Base-by-base conservation (phyloP, 805 yeast genomes). In the Cyberlindnera lachancei region DNA sequence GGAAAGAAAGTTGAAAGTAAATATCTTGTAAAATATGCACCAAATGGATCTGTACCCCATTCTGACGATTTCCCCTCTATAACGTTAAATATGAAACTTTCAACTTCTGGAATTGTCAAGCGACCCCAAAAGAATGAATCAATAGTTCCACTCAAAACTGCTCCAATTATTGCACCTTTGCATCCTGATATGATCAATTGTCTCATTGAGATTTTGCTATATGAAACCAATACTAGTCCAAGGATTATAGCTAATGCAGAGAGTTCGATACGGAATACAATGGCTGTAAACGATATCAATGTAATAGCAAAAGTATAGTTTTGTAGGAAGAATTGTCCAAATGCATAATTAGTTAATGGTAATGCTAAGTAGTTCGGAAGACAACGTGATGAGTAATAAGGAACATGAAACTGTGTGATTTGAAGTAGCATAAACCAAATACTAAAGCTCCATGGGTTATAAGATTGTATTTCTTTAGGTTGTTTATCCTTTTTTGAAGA, bases 41-140 rank as follows among this genome's bases (percentile, higher is more conserved):
- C 40, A 45, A 67, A 70, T 5, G 97, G 94, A 52, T 83, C 88
- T 2, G 67, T 68, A 0, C 96, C 97, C 96, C 96, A 90, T 12
- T 74, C 64, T 2, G 70, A 54, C 1, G 94, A 66, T 25, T 82
- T 73, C 2, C 94, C 94, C 8, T 70, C 55, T n/a, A 87, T 37
- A 3, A 84, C 81, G 54, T 90, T 90, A 61, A 73, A 88, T 11
- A 73, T 31, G 47, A 88, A 78, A 0, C 90, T 73, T 30, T 68
- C 69, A 2, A 84, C 33, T 55, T 88, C 96, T 1, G 97, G 96
- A 20, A 83, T 54, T n/a, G 72, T 56, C 35, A 48, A 49, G 55
- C 42, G 44, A 11, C 54, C 46, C 96, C 96, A 90, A 55, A 86
- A 84, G 49, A 70, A 73, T 1, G 90, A 72, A 53, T 90, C 97